Base-by-base conservation (phyloP, 2,329 filamentous ascomycete genomes). In the Colletotrichum musae region DNA sequence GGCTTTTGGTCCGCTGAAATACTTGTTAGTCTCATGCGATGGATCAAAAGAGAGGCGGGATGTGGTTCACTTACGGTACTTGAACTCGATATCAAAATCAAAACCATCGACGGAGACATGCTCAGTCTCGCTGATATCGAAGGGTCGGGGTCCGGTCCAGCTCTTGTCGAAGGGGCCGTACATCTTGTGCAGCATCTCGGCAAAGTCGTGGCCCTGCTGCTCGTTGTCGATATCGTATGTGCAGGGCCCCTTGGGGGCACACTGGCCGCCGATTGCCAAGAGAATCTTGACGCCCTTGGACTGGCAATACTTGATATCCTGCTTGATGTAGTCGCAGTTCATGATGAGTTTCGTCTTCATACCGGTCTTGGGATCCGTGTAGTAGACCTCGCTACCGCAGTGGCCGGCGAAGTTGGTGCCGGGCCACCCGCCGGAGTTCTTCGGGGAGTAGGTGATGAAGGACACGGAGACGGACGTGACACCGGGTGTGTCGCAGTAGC, bases 241-340 rank as follows among this genome's bases (percentile, higher is more conserved):
- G 71, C 74, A 77, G 41, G 56, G 62, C 6, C 58, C 18, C 21
- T 60, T 2, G 71, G 48, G 73, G 77, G 48, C 56, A 52, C 62
- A 69, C 2, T 72, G 74, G 26, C 83, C 82, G 7, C 82, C 82
- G 36, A 84, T 80, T 72, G 80, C 80, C 18, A 85, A 74, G 43
- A 85, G 73, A 45, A 85, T 74, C 76, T 84, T 84, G 70, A 83
- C 80, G 64, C 81, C 81, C 58, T 75, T 77, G 26, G 71, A 54
- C 73, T 83, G 80, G 75, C 83, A 85, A 73, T 80, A 79, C 28
- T 77, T 73, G 61, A 84, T 82, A 62, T 83, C 81, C 39, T 76
- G 61, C 71, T 80, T 77, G 48, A 85, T 78, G 6, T 62, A 64
- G 5, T 74, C 57, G 70, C 82, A 85, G 61, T 80, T 72, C 63